These are phyloP conservation scores for Phlebiopsis flavidoalba DNA, from an alignment of 768 basidiomycete species.

Conservation along the genomic window DNA sequence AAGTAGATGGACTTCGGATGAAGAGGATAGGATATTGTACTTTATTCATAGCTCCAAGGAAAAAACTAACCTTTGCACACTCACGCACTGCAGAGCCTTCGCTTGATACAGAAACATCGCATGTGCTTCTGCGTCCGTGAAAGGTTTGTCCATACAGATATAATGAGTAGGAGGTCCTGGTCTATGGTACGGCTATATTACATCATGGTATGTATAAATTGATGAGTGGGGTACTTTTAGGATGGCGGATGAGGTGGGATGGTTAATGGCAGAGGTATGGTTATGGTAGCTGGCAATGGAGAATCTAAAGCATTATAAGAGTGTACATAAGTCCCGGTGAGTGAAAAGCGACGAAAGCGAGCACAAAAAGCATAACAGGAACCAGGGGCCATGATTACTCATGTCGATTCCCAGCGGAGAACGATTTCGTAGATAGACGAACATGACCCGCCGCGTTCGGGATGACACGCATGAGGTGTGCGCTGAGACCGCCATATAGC, in stretches of 20 bases:
- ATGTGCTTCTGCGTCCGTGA: too few relatives aligned
- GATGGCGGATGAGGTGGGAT: not conserved
- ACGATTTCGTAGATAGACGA: constrained; percentile 88
- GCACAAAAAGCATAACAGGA: not conserved
- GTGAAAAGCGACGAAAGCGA: not conserved
- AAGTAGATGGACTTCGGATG: not conserved
- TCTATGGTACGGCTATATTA: not conserved
- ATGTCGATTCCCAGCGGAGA: constrained; percentile 45
- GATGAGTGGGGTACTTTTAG: not conserved
- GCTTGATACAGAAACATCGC: too few relatives aligned
- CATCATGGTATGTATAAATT: not conserved
- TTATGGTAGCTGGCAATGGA: not conserved
- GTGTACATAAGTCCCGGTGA: not conserved
- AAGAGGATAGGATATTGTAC: constrained; percentile 1
- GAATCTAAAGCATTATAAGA: not conserved
- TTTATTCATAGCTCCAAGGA: not conserved
- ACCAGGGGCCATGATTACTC: not conserved
- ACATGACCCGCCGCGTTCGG: constrained; percentile 98
- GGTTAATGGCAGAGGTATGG: not conserved
- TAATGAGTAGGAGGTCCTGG: too few relatives aligned
- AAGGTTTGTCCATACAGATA: too few relatives aligned
- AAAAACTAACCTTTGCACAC: not conserved
- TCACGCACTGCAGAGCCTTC: too few relatives aligned
- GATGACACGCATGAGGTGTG: constrained; percentile 94
- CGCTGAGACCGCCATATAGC: constrained; percentile 88